phyloP scores from a whole-genome alignment of 1,139 yeast species.

The Kluyveromyces sp. region DNA sequence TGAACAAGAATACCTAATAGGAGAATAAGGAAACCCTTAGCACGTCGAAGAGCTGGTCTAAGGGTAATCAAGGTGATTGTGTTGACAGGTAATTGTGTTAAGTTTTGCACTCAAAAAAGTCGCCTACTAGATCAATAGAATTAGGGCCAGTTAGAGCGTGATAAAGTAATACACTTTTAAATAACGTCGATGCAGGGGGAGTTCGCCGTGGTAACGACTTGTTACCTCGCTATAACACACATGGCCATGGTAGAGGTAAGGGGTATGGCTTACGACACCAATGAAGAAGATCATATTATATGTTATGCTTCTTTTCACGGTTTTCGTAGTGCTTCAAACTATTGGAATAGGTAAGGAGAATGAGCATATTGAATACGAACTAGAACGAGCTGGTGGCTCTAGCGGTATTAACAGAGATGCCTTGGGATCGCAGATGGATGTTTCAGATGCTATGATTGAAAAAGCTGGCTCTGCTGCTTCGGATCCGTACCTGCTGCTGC shows the following conservation, averaged over 20 bases:
- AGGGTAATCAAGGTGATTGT: no score
- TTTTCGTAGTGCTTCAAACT: constrained; percentile 29
- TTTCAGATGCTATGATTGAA: constrained; percentile 5
- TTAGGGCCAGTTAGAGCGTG: background rate
- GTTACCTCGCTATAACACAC: constrained; percentile 25
- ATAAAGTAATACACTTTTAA: background rate
- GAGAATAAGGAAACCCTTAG: no score
- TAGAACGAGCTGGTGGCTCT: constrained; percentile 13
- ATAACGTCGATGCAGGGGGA: constrained; percentile 27
- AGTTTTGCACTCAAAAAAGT: no score
- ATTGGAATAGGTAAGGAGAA: constrained; percentile 13
- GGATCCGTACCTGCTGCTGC: background rate
- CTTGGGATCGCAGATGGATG: constrained; percentile 7
- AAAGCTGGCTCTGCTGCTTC: constrained; percentile 4
- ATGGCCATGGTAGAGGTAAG: constrained; percentile 8
- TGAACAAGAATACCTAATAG: no score
- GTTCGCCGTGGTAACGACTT: constrained; percentile 28
- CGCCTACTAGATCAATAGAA: no score
- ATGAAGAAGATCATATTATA: constrained; percentile 37
- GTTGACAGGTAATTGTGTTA: no score
- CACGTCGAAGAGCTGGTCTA: no score
- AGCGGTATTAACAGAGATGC: constrained; percentile 7
- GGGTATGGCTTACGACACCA: constrained; percentile 35
- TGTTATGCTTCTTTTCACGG: constrained; percentile 26
- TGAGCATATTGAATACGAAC: constrained; percentile 17